These are phyloP conservation scores for Quercus rubra DNA, from an alignment of 306 rosid species.

Conservation along the genomic window DNA sequence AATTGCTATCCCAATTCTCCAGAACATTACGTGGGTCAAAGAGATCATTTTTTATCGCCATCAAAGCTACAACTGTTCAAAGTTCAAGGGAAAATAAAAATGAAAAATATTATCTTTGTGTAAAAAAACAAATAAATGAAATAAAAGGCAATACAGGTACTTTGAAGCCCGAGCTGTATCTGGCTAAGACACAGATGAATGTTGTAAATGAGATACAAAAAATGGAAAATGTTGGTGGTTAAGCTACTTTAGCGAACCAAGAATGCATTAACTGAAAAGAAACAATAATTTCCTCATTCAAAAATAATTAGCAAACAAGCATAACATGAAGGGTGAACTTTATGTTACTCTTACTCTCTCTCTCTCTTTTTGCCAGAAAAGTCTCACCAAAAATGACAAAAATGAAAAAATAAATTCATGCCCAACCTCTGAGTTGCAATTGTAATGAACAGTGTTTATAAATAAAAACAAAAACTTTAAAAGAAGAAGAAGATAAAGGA, in stretches of 20 bases:
- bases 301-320: not conserved
- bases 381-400: not conserved
- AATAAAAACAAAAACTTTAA: not conserved
- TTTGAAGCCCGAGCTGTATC: not conserved
- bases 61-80: slow-evolving; percentile 79
- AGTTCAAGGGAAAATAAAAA: not conserved
- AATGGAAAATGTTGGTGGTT: not conserved
- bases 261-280: slow-evolving; percentile 1
- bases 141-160: not conserved
- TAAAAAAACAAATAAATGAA: not conserved
- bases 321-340: not conserved
- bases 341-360: not conserved
- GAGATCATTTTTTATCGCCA: slow-evolving; percentile 68
- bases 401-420: not conserved
- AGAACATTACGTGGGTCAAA: slow-evolving; percentile 87
- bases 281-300: not conserved
- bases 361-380: not conserved
- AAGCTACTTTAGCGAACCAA: not conserved
- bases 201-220: not conserved
- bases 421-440: not conserved
- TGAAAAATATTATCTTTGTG: not conserved
- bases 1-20: slow-evolving; percentile 90
- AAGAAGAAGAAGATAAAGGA: not conserved
- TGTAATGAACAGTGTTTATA: not conserved
- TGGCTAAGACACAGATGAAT: not conserved